These are phyloP conservation scores for Leccinum sublutescens DNA, from an alignment of 768 basidiomycete species.

Conservation along the genomic window DNA sequence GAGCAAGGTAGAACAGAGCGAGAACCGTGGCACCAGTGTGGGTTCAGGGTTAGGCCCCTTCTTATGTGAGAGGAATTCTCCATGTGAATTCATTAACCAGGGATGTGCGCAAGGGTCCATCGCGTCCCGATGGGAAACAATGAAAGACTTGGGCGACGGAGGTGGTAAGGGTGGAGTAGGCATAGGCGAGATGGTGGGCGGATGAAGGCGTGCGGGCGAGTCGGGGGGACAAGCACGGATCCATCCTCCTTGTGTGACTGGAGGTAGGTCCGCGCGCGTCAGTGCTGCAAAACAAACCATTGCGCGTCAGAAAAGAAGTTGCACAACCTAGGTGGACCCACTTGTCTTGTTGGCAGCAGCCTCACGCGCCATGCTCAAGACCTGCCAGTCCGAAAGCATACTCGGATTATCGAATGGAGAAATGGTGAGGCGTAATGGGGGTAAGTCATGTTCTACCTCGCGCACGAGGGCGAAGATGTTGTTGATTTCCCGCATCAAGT, in stretches of 20 bases:
- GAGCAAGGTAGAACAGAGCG: slow-evolving; percentile 46
- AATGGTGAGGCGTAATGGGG: slow-evolving; percentile 31
- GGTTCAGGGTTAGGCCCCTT: slow-evolving; percentile 44
- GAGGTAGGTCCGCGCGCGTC: slow-evolving; percentile 33
- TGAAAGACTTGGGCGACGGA: slow-evolving; percentile 28
- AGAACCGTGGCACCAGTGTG: slow-evolving; percentile 50
- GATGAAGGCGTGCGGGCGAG: slow-evolving; percentile 28
- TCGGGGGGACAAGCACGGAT: slow-evolving; percentile 18
- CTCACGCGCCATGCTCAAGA: slow-evolving; percentile 20
- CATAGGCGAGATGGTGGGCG: slow-evolving; percentile 28
- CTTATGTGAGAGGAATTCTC: slow-evolving; percentile 49
- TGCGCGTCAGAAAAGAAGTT: not conserved
- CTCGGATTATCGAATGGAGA: slow-evolving; percentile 31
- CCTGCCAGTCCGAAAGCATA: slow-evolving; percentile 26
- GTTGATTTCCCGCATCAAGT: slow-evolving; percentile 2
- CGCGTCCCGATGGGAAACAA: slow-evolving; percentile 34
- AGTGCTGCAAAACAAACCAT: slow-evolving; percentile 23
- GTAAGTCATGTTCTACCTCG: slow-evolving; percentile 30
- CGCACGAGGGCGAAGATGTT: slow-evolving; percentile 25
- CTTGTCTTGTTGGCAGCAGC: slow-evolving; percentile 31
- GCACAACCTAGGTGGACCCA: slow-evolving; percentile 13
- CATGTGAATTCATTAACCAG: slow-evolving; percentile 40
- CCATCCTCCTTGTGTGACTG: slow-evolving; percentile 27
- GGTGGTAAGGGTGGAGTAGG: not conserved
- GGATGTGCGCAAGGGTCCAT: slow-evolving; percentile 42